These are phyloP conservation scores for Ceriops tagal DNA, from an alignment of 345 rosid genomes.

Conservation along the genomic window DNA sequence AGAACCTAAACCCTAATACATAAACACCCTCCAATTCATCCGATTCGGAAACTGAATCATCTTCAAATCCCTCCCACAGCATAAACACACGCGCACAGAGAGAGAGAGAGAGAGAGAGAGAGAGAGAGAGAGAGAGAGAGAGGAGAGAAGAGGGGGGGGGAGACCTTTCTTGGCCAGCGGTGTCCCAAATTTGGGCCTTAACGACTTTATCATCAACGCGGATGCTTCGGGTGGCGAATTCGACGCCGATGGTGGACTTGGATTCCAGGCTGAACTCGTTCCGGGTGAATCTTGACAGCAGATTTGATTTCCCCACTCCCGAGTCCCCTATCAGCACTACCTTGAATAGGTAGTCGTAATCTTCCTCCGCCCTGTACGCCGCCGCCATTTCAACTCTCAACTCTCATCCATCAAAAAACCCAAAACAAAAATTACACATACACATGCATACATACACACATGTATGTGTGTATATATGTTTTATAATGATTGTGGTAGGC, in stretches of 20 bases:
- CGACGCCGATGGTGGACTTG: constrained; percentile 80
- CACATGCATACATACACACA: no score
- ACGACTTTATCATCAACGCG: constrained; percentile 70
- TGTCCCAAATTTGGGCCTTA: constrained; percentile 92
- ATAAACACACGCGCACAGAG: background rate
- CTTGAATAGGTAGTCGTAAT: constrained; percentile 80
- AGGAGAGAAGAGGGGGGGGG: background rate
- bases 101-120: background rate
- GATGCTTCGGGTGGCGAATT: constrained; percentile 78
- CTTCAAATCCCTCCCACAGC: no score
- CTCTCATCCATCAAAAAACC: no score
- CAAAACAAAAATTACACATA: no score
- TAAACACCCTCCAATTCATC: background rate
- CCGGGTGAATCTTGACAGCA: constrained; percentile 64
- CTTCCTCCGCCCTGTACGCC: constrained; percentile 75
- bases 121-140: background rate
- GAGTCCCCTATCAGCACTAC: constrained; percentile 74
- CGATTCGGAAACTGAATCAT: no score
- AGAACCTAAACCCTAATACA: background rate
- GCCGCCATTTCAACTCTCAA: constrained; percentile 41
- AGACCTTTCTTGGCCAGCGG: constrained; percentile 81
- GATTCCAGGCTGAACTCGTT: constrained; percentile 86
- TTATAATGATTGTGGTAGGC: no score
- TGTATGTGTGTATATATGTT: no score
- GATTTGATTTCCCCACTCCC: constrained; percentile 79